Base-by-base conservation (phyloP, 2,329 filamentous ascomycete genomes). In the Aspergillus vadensis region DNA sequence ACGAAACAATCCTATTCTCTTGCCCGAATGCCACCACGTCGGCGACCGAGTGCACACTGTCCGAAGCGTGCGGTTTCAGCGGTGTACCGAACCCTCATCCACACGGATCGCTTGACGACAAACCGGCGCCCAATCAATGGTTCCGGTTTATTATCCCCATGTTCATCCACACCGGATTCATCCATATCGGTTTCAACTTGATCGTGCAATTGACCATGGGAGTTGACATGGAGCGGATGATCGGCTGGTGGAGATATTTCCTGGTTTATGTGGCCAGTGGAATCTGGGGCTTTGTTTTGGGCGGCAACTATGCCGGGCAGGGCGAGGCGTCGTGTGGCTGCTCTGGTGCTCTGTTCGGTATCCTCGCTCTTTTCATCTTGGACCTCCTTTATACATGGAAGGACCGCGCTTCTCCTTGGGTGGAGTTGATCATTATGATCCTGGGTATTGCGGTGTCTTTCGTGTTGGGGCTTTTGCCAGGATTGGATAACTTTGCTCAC, bases 101-200 rank as follows among this genome's bases (percentile, higher is more conserved):
- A 17, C 73, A 74, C 25, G 79, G 81, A 44, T 75, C 78, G 47
- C 72, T 84, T 55, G 83, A 86, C 67, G 82, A 88, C 61, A 74
- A 75, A 9, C 81, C 89, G 2, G 83, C 86, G 62, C 95, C 95
- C 0, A 88, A 98, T 73, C 95, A 99, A 76, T 99, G 95, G 95
- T 99, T 86, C 78, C 90, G 95, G 62, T 98, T 99, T 80, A 97
- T 99, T 72, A 81, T 89, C 1, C 94, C 95, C 41, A 97, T 99
- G 63, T 99, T 99, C 79, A 81, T 99, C 70, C 95, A 99, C 71
- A 92, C 92, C 1, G 95, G 95, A 14, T 79, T 99, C 58, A 89
- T 99, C 64, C 95, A 99, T 73, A 97, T 99, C 60, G 91, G 87
- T 15, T 97, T 98, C 83, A 99, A 99, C 77, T 83, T 99, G 78